A percentile compares a stretch with the other conserved stretches of the same genome.
phyloP scores from a whole-genome alignment of 2,329 filamentous ascomycete genomes.

The Lasiodiplodia gonubiensis region DNA sequence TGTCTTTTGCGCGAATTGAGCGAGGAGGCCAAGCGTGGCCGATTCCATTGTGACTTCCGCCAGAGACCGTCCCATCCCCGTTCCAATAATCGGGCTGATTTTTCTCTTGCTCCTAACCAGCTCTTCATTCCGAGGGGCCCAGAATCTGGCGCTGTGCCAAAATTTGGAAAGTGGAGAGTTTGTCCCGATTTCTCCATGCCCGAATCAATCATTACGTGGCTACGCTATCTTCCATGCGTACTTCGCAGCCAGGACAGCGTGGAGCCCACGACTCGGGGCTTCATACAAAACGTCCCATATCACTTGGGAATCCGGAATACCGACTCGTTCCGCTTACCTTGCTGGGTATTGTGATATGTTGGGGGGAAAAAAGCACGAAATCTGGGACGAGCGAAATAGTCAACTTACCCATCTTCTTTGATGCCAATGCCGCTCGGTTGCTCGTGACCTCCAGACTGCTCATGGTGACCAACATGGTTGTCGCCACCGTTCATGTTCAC shows the following conservation, averaged over 20 bases:
- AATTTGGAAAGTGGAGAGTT: neutral
- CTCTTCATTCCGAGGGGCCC: slow-evolving; percentile 12
- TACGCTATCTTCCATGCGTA: neutral
- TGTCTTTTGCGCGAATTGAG: slow-evolving; percentile 14
- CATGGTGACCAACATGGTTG: slow-evolving; percentile 41
- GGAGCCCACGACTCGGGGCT: neutral
- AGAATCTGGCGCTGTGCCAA: neutral
- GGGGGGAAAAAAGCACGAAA: neutral
- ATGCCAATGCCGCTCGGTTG: slow-evolving; percentile 67
- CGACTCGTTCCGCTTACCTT: slow-evolving; percentile 27
- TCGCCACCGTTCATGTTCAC: slow-evolving; percentile 41
- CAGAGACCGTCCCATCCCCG: slow-evolving; percentile 15
- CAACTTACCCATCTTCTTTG: slow-evolving; percentile 89
- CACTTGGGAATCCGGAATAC: slow-evolving; percentile 17
- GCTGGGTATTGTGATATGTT: neutral
- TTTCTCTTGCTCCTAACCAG: slow-evolving; percentile 17
- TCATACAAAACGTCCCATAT: neutral
- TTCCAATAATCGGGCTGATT: slow-evolving; percentile 3
- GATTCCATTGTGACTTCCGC: slow-evolving; percentile 9
- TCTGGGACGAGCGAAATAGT: neutral
- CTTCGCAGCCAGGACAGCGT: neutral
- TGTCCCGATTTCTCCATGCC: neutral
- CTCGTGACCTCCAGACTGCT: slow-evolving; percentile 44
- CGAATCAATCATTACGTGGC: neutral
- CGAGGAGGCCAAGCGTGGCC: slow-evolving; percentile 14